Evolutionary conservation across 192 early-diverging fungal species (phyloP).

Genomic region (Coemansia sp.): DNA sequence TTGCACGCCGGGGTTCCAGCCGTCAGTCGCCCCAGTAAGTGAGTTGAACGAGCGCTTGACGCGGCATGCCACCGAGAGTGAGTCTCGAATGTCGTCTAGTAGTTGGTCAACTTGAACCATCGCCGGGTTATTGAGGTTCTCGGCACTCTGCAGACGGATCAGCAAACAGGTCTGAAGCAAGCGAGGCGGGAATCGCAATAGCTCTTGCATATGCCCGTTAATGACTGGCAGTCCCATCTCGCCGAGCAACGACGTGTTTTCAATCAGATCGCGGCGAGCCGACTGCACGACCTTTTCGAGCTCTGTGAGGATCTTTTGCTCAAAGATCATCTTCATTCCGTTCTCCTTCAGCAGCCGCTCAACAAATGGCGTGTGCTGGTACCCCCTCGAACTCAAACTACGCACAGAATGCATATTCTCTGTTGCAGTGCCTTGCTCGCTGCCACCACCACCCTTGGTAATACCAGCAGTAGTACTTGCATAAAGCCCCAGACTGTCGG

Average conservation of each 20-base stretch:
- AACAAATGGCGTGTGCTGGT: slow-evolving; percentile 70
- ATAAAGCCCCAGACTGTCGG: slow-evolving; percentile 12
- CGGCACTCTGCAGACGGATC: slow-evolving; percentile 69
- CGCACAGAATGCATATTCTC: not conserved
- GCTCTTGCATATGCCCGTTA: slow-evolving; percentile 66
- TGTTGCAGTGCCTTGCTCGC: not conserved
- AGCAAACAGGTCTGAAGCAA: slow-evolving; percentile 82
- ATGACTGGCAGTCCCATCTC: slow-evolving; percentile 76
- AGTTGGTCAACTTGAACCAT: slow-evolving; percentile 69
- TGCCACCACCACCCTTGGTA: slow-evolving; percentile 1
- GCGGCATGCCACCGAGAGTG: slow-evolving; percentile 69
- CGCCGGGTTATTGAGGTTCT: slow-evolving; percentile 43
- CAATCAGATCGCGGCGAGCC: slow-evolving; percentile 70
- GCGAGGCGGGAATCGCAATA: slow-evolving; percentile 77
- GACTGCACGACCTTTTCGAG: slow-evolving; percentile 63
- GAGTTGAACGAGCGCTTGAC: slow-evolving; percentile 73
- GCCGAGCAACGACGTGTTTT: slow-evolving; percentile 63
- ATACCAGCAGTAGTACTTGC: slow-evolving; percentile 39
- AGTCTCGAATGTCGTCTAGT: slow-evolving; percentile 77
- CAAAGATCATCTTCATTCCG: slow-evolving; percentile 76
- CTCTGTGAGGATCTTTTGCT: slow-evolving; percentile 67
- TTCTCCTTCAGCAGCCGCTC: slow-evolving; percentile 85
- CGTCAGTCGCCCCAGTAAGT: slow-evolving; percentile 61
- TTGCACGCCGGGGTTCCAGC: slow-evolving; percentile 70
- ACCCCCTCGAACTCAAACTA: slow-evolving; percentile 18